phyloP scores from a whole-genome alignment of 2,329 filamentous ascomycete species.

The Colletotrichum liaoningense region DNA sequence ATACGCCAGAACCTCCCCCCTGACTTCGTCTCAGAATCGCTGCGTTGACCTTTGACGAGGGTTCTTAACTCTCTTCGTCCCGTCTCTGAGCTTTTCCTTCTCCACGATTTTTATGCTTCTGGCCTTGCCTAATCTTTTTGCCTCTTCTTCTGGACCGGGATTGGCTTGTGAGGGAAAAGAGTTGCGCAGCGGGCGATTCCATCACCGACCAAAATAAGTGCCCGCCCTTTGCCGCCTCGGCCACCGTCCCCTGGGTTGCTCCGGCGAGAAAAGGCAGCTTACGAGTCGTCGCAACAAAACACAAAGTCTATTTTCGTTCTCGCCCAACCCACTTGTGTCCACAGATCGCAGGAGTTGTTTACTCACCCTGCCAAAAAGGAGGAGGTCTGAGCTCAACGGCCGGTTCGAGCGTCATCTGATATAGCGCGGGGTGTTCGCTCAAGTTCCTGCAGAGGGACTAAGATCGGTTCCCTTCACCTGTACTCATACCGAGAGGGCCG shows the following conservation, averaged over 20 bases:
- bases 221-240: background rate
- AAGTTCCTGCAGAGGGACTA: background rate
- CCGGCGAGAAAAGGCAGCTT: background rate
- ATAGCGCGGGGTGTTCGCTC: slow-evolving; percentile 24
- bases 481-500: background rate
- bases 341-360: background rate
- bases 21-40: slow-evolving; percentile 18
- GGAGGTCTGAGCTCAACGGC: slow-evolving; percentile 19
- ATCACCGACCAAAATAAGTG: background rate
- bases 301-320: slow-evolving; percentile 25
- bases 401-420: slow-evolving; percentile 29
- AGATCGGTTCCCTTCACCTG: no score
- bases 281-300: slow-evolving; percentile 25
- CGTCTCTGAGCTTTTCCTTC: background rate
- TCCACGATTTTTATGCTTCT: background rate
- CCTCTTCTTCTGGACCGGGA: background rate
- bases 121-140: background rate
- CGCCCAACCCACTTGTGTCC: background rate
- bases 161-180: background rate
- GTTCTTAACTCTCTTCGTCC: background rate
- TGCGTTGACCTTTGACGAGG: background rate
- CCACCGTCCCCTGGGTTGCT: background rate
- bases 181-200: background rate
- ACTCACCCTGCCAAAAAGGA: background rate
- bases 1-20: background rate